Conservation (phyloP, 208 protist genomes). For the Balamuthia mandrillaris region DNA sequence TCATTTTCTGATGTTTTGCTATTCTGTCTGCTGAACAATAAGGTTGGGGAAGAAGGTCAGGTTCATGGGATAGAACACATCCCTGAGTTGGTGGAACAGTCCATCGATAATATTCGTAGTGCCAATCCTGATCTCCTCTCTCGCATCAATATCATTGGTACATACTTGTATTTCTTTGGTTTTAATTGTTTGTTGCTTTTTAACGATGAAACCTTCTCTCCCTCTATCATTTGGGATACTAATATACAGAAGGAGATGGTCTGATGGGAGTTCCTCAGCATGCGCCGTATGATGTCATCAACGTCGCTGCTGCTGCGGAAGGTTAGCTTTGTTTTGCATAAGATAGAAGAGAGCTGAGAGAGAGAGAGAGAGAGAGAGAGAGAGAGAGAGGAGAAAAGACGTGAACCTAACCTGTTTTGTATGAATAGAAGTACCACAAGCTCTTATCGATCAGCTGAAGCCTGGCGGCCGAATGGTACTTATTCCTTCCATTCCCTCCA, state of each 20-base stretch:
- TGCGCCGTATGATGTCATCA: slow-evolving; percentile 65
- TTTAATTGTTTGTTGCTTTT: background rate
- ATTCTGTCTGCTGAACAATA: too few relatives aligned
- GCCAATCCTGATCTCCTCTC: slow-evolving; percentile 41
- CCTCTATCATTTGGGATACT: background rate
- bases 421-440: slow-evolving; percentile 23
- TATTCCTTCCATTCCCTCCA: background rate
- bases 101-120: slow-evolving; percentile 38
- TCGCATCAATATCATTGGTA: background rate
- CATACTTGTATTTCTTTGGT: background rate
- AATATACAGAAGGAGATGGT: slow-evolving; percentile 58
- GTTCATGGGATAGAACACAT: slow-evolving; percentile 49
- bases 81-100: slow-evolving; percentile 46
- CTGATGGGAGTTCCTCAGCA: slow-evolving; percentile 25
- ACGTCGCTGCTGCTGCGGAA: slow-evolving; percentile 66
- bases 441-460: slow-evolving; percentile 63
- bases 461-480: slow-evolving; percentile 53
- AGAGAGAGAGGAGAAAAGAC: too few relatives aligned
- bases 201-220: too few relatives aligned
- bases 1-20: too few relatives aligned
- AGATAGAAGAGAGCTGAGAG: too few relatives aligned
- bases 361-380: too few relatives aligned
- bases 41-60: background rate
- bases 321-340: too few relatives aligned
- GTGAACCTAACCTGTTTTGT: background rate